These are phyloP conservation scores for Mycena galopus DNA, from an alignment of 768 basidiomycete genomes.

Conservation along the genomic window DNA sequence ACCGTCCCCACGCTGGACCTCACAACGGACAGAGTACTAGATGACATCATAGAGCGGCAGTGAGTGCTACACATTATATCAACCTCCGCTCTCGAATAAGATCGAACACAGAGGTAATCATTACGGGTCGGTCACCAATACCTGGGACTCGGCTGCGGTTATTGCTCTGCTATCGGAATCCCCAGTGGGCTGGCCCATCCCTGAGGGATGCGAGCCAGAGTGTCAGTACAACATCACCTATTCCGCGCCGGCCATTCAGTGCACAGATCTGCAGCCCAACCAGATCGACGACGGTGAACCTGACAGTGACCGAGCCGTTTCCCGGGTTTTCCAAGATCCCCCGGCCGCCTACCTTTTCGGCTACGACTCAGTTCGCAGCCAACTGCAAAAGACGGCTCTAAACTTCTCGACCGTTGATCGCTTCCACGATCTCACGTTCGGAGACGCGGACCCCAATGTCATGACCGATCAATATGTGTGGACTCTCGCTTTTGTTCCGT, in stretches of 20 bases:
- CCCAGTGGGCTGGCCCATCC: conserved; percentile 25
- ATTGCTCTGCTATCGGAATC: not conserved
- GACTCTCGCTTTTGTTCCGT: conserved; percentile 23
- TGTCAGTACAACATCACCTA: conserved; percentile 26
- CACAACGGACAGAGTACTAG: conserved; percentile 8
- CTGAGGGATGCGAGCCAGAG: conserved; percentile 24
- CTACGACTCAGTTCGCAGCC: not conserved
- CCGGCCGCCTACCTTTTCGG: conserved; percentile 19
- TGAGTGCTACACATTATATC: no score
- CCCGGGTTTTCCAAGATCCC: conserved; percentile 14
- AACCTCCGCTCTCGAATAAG: no score
- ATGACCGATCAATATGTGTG: not conserved
- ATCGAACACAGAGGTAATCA: no score
- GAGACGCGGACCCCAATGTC: not conserved
- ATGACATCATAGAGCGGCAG: not conserved
- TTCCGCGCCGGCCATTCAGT: conserved; percentile 16
- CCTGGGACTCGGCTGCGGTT: conserved; percentile 19
- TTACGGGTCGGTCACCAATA: conserved; percentile 2
- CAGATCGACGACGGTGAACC: conserved; percentile 9
- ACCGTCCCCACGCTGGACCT: conserved; percentile 24
- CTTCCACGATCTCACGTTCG: no score
- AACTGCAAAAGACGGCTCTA: not conserved
- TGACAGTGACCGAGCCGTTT: not conserved
- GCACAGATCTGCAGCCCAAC: conserved; percentile 15
- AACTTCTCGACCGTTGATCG: no score